Evolutionary conservation across 75 land plant genomes (phyloP).

Genomic region (Isoetes taiwanensis): DNA sequence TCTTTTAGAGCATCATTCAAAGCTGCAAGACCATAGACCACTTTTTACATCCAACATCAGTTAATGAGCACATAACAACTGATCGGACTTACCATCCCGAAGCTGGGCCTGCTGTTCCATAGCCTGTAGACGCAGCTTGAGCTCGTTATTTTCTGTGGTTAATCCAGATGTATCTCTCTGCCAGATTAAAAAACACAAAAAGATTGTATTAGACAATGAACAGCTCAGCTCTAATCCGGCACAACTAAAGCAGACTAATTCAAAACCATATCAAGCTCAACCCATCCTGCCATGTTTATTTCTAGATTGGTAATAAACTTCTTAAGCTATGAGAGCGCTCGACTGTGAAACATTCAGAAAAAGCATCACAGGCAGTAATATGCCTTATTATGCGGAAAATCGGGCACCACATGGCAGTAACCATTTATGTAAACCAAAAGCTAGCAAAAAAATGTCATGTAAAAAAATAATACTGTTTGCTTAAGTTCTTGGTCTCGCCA

Average conservation of each 20-base stretch:
- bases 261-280: no score
- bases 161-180: conserved; percentile 24
- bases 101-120: conserved; percentile 20
- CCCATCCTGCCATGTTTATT: no score
- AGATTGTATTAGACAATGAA: no score
- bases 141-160: conserved; percentile 16
- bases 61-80: background rate
- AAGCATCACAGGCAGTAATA: no score
- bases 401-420: no score
- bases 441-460: no score
- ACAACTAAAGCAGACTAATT: no score
- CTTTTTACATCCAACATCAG: background rate
- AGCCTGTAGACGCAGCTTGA: conserved; percentile 15
- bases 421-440: no score
- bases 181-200: conserved; percentile 1
- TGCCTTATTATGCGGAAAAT: no score
- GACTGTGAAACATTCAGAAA: background rate
- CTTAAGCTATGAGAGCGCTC: no score
- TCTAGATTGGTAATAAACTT: no score
- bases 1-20: conserved; percentile 66
- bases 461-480: background rate
- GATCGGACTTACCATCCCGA: conserved; percentile 15
- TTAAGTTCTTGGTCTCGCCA: background rate
- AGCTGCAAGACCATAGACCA: conserved; percentile 23
- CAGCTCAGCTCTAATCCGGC: no score